Evolutionary conservation across 768 basidiomycete species (phyloP), one percentile per base, ranked within the genome.

Genomic region (Filobasidium wieringae): DNA sequence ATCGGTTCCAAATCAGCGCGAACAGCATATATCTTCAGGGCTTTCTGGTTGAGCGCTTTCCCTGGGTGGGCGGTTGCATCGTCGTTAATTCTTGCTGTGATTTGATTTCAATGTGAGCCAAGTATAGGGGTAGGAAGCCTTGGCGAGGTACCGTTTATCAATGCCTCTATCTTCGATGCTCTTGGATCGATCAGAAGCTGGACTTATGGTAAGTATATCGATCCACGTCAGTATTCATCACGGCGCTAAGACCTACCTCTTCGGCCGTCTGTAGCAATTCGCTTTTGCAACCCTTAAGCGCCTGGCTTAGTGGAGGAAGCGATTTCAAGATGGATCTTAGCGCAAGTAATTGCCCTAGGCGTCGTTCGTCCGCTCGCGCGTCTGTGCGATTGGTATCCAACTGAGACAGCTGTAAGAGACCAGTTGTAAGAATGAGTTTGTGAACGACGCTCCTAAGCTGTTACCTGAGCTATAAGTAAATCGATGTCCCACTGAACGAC

Each of bases 11-110:
- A 80, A 60, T 87, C 86, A 2, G 88, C 86, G 80, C 83, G 87
- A 58, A 96, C 86, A 1, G 92, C 92, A 73, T 90, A 99, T 24
- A 96, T 84, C 52, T 84, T 81, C 6, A 85, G 81, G 66, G 87
- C 89, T 22, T 87, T 79, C 1, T 84, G 83, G 5, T 78, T 80
- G 24, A 53, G 49, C 22, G 33, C 51, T 49, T 55, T 15, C 29
- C 85, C 87, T 78, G 85, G 88, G 19, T 78, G 76, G 0, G 79
- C 72, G 0, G 76, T 76, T 1, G 79, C 76, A 34, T 84, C 84
- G 54, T 89, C 88, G 62, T 93, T 92, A 60, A 95, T 71, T 62
- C 79, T 80, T 29, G 77, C 62, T 63, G 53, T 36, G 26, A 11
- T 9, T 33, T 30, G 26, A 27, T 32, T 26, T 12, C 14, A 29